Conservation (phyloP, 2,329 filamentous ascomycete species). For the Alternaria sp. region DNA sequence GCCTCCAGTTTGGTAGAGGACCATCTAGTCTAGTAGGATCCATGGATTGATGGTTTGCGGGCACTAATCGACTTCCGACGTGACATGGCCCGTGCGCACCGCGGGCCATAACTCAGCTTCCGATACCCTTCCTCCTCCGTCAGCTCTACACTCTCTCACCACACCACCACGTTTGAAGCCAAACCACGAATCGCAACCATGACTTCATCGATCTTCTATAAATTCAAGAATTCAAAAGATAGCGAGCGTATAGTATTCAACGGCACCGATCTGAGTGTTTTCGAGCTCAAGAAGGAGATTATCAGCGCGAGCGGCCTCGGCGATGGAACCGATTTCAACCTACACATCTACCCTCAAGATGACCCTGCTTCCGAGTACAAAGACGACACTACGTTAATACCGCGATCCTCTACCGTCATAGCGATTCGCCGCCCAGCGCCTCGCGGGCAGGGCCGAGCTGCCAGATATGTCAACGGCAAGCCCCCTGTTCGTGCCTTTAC, state of each 20-base stretch:
- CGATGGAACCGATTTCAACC: slow-evolving; percentile 95
- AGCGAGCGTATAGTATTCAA: slow-evolving; percentile 95
- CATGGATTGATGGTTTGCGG: slow-evolving; percentile 1
- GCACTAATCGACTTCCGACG: neutral
- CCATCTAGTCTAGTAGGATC: neutral
- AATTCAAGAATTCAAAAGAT: slow-evolving; percentile 99
- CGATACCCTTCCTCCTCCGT: slow-evolving; percentile 7
- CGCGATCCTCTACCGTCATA: slow-evolving; percentile 91
- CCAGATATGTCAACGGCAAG: slow-evolving; percentile 94
- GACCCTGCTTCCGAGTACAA: slow-evolving; percentile 89
- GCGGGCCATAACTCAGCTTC: neutral
- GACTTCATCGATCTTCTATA: slow-evolving; percentile 99
- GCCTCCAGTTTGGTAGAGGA: neutral
- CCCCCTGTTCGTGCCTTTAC: slow-evolving; percentile 85
- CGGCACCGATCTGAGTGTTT: slow-evolving; percentile 96
- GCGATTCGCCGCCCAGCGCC: slow-evolving; percentile 85
- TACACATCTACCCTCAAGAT: slow-evolving; percentile 93
- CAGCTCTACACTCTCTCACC: slow-evolving; percentile 18
- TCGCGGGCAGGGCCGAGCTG: slow-evolving; percentile 88
- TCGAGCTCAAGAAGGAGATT: slow-evolving; percentile 98
- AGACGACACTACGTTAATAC: slow-evolving; percentile 97
- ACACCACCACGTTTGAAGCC: slow-evolving; percentile 11
- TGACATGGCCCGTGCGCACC: slow-evolving; percentile 1
- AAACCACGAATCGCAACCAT: slow-evolving; percentile 64
- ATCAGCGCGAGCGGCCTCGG: slow-evolving; percentile 93